Evolutionary conservation across 768 basidiomycete genomes (phyloP), one percentile per base, ranked within the genome.

Genomic region (Paxillus involutus): DNA sequence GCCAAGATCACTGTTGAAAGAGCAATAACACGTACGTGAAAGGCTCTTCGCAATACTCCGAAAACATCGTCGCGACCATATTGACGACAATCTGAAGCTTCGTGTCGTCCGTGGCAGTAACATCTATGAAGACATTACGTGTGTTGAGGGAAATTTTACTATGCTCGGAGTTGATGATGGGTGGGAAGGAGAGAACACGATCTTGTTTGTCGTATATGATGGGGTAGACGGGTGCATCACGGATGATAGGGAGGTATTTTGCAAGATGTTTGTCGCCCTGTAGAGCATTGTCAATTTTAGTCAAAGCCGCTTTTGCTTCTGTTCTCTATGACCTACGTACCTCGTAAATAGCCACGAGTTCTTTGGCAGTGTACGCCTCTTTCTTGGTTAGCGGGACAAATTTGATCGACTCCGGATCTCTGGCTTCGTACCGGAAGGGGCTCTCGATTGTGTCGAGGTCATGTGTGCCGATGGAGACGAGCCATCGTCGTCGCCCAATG

Each of bases 121-220:
- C 85, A 71, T 99, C 97, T 61, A 99, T 90, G 76, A 98, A 98
- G 69, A 99, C 77, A 70, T 98, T 98, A 49, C 80, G 82, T 11
- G 97, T 98, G 66, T 94, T 87, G 57, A 97, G 76, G 0, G 91
- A 91, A 66, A 99, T 98, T 76, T 98, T 98, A 69, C 93, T 98
- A 72, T 92, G 91, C 60, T 97, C 89, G 4, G 94, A 95, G 73
- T 97, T 97, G 74, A 96, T 96, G 69, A 99, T 98, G 9, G 97
- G 97, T 37, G 97, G 97, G 88, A 98, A 95, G 17, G 93, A 95
- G 29, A 97, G 79, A 2, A 98, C 96, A 29, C 78, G 83, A 68
- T 92, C 91, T 53, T 88, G 78, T 10, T 82, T 78, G 70, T 98
- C 96, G 72, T 98, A 98, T 67, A 98, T 97, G 73, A 98, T 89